Percentiles rank a stretch among this genome's conserved stretches.
These are phyloP conservation scores for Neovahlkampfia damariscottae DNA, from an alignment of 78 protist species.

Conservation along the genomic window DNA sequence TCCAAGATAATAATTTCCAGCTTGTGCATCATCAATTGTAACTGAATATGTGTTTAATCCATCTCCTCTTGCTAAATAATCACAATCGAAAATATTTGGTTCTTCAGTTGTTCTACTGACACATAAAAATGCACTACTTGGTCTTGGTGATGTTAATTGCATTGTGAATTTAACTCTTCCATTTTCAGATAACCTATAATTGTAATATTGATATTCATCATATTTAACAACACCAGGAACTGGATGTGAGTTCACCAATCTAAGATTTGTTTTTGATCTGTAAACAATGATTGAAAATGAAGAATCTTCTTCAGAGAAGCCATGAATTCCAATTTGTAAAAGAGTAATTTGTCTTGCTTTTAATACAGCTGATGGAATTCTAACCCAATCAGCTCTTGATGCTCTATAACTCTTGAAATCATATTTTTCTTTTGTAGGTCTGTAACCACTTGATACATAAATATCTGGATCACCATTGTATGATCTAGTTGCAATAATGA, in stretches of 20 bases:
- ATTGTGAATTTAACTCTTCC: background rate
- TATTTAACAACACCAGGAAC: background rate
- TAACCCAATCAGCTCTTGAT: too few relatives aligned
- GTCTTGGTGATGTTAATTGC: background rate
- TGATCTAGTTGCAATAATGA: background rate
- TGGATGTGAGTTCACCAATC: background rate
- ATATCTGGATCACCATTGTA: background rate
- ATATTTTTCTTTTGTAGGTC: too few relatives aligned
- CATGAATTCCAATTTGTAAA: background rate
- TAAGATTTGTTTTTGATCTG: background rate
- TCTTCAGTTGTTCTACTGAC: background rate
- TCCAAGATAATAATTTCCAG: background rate
- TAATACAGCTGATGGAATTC: too few relatives aligned
- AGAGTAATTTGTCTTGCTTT: too few relatives aligned
- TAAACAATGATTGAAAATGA: background rate
- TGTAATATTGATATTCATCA: background rate
- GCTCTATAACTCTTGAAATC: too few relatives aligned
- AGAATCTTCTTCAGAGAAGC: background rate
- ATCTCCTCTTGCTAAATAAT: too few relatives aligned
- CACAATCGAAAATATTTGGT: too few relatives aligned
- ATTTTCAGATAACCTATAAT: background rate
- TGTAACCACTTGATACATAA: background rate
- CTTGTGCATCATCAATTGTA: background rate
- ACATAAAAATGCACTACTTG: background rate
- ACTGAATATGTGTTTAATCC: too few relatives aligned